Base-by-base conservation (phyloP, 768 basidiomycete genomes). In the Suillus americanus region DNA sequence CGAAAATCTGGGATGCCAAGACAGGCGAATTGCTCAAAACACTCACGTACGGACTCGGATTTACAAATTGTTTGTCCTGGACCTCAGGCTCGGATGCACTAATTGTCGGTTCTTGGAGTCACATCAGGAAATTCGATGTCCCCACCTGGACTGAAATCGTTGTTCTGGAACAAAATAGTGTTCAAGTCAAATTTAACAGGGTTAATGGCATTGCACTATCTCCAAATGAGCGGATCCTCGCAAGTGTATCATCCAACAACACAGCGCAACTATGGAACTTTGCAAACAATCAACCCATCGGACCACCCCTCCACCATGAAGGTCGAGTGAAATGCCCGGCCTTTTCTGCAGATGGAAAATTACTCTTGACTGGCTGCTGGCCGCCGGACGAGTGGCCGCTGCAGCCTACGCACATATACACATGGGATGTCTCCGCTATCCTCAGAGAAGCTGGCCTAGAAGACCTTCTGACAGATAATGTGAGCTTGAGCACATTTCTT, bases 61-160 rank as follows among this genome's bases (percentile, higher is more conserved):
- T 10, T 10, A 9, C 12, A 12, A 2, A 1, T 1, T 23, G 23
- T 14, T 6, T 50, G 14, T 2, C 48, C 16, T 50, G 48, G 48
- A 28, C 25, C 48, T 30, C 30, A 2, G 30, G 4, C 2, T 50
- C 13, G 23, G 48, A 50, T 25, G 4, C 45, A 10, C 9, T 46
- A 10, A 4, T n/a, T n/a, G 1, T 7, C 10, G 10, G 45, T 1
- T 9, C 3, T 10, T n/a, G 0, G 2, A 0, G 7, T 43, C 7
- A 9, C 0, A 46, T 45, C 10, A 23, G 12, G 45, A 46, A 46
- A 23, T 46, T 46, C 46, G 12, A 46, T 5, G 4, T n/a, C 1
- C 3, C n/a, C 23, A 48, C n/a, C 2, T 48, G 46, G 46, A 48
- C 46, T 5, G 10, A 48, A 48, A 23, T n/a, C 1, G n/a, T n/a